Evolutionary conservation across 2,329 filamentous ascomycete genomes (phyloP).

Genomic region (Clarireedia monteithiana): DNA sequence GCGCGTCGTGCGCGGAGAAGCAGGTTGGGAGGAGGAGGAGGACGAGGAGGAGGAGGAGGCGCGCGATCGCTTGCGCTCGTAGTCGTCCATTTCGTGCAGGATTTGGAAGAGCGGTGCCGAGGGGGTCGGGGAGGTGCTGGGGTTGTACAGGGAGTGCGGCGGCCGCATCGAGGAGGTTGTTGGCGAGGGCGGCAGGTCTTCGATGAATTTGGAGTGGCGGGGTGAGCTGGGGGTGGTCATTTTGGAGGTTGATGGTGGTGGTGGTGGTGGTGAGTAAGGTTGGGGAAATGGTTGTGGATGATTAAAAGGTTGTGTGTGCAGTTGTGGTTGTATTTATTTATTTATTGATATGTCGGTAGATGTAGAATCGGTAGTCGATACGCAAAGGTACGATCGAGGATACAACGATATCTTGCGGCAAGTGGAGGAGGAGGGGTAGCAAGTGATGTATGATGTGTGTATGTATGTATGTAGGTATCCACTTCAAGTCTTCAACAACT

Average conservation of each 20-base stretch:
- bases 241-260: not conserved
- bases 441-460: not conserved
- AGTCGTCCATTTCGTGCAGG: conserved; percentile 12
- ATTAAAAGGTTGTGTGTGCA: not conserved
- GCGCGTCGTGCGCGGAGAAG: not conserved
- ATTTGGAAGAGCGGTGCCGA: conserved; percentile 8
- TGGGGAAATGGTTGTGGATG: not conserved
- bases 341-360: not conserved
- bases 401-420: not conserved
- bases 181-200: conserved; percentile 10
- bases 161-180: not conserved
- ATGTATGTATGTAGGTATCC: too few relatives aligned
- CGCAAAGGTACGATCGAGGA: not conserved
- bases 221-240: not conserved
- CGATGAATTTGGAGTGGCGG: conserved; percentile 12
- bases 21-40: not conserved
- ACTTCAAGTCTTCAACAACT: too few relatives aligned
- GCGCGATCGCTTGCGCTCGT: conserved; percentile 3
- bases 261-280: not conserved
- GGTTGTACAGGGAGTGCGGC: not conserved
- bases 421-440: not conserved
- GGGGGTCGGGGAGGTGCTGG: not conserved
- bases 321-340: not conserved
- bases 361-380: not conserved
- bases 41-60: not conserved